Percentiles rank a stretch among this genome's conserved stretches.
These are phyloP conservation scores for Mycena haematopus DNA, from an alignment of 768 basidiomycete genomes.

Conservation along the genomic window DNA sequence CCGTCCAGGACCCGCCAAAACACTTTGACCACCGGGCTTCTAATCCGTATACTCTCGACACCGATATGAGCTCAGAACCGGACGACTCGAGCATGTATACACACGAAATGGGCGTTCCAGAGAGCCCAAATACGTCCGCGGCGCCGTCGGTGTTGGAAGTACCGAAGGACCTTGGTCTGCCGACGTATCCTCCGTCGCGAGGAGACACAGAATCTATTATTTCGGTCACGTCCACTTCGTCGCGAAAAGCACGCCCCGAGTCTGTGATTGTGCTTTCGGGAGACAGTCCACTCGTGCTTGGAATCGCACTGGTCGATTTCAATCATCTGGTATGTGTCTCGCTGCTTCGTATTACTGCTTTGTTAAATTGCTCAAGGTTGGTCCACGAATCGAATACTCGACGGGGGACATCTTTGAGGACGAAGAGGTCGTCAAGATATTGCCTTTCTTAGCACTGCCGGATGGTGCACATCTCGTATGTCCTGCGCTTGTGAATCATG, in stretches of 20 bases:
- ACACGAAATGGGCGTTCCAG: slow-evolving; percentile 44
- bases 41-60: slow-evolving; percentile 54
- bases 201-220: slow-evolving; percentile 62
- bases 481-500: slow-evolving; percentile 18
- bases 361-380: slow-evolving; percentile 63
- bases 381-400: slow-evolving; percentile 88
- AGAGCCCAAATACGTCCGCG: slow-evolving; percentile 59
- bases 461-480: slow-evolving; percentile 95
- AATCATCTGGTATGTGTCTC: slow-evolving; percentile 78
- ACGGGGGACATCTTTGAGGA: slow-evolving; percentile 82
- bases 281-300: slow-evolving; percentile 71
- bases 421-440: slow-evolving; percentile 81
- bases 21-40: slow-evolving; percentile 51
- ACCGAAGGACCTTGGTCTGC: slow-evolving; percentile 39
- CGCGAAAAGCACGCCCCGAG: slow-evolving; percentile 79
- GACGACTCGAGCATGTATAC: slow-evolving; percentile 61
- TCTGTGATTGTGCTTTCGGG: slow-evolving; percentile 72
- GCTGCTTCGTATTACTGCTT: slow-evolving; percentile 23
- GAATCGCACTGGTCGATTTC: slow-evolving; percentile 93
- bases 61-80: slow-evolving; percentile 58
- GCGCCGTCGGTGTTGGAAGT: slow-evolving; percentile 55
- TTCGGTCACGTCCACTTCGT: slow-evolving; percentile 70
- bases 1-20: slow-evolving; percentile 34
- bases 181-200: slow-evolving; percentile 67
- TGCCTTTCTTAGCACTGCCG: slow-evolving; percentile 95